Evolutionary conservation across 495 filamentous ascomycete species (phyloP), one percentile per base, ranked within the genome.

Genomic region (Tuber aestivum): DNA sequence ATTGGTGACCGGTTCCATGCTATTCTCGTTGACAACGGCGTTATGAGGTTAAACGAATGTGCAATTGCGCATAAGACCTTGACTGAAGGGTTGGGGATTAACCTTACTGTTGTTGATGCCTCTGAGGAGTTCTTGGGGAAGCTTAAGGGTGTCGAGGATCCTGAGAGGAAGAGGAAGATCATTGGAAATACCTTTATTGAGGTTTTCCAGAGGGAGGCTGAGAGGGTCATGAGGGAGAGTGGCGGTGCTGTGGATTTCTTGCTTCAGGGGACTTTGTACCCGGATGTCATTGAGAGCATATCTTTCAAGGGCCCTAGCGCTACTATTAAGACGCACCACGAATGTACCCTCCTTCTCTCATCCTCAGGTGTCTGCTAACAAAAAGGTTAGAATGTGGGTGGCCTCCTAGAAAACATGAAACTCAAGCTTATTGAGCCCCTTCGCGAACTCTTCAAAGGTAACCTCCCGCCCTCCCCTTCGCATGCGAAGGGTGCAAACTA

Each of bases 151-250:
- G 89, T 95, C 50, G 86, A 87, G 48, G 92, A 97, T 61, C 95
- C 95, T 0, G 95, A 98, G 85, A 88, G 90, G 85, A 99, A 99
- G 88, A 89, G 95, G 41, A 97, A 95, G 86, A 90, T 97, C 80
- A 97, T 99, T 81, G 95, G 94, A 42, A 87, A 86, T 75, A 91
- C 88, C 35, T 86, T 84, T 84, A 97, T 97, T 81, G 94, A 97
- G 76, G 84, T 97, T 37, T 97, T 97, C 84, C 90, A 97, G 83
- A 87, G 90, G 42, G 90, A 93, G 76, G 94, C 93, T 4, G 87
- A 90, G 77, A 88, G 90, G 82, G 93, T 97, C 44, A 92, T 81
- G 87, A 86, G 72, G 89, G 86, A 72, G 91, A 86, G 86, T 45
- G 89, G 88, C 16, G 93, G 91, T 9, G 87, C 91, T 74, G 91